Percentiles rank a stretch among this genome's conserved stretches.
Conservation (phyloP, 1,284 basidiomycete genomes). For the Ustilago shanxiensis region DNA sequence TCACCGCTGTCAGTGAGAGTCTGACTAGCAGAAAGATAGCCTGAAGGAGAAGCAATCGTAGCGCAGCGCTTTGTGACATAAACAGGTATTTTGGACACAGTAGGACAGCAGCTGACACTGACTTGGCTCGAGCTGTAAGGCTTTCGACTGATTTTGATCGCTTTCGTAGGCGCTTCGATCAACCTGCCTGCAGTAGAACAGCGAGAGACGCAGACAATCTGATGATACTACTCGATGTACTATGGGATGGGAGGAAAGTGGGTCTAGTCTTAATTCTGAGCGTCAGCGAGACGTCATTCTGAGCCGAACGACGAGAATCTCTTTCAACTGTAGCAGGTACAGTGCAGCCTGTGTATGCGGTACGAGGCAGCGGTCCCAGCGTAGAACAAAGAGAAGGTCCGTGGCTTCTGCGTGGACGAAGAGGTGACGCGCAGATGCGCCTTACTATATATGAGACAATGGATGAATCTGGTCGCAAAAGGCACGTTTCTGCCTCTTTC, state of each 20-base stretch:
- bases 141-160: not conserved
- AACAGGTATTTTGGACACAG: not conserved
- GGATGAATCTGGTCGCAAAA: slow-evolving; percentile 6
- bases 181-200: slow-evolving; percentile 17
- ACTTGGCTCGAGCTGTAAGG: not conserved
- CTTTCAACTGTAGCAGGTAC: slow-evolving; percentile 19
- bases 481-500: not conserved
- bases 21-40: not conserved
- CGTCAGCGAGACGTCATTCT: slow-evolving; percentile 9
- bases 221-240: not conserved
- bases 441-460: slow-evolving; percentile 15
- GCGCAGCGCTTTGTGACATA: not conserved
- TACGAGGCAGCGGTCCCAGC: not conserved
- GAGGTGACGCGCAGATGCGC: not conserved
- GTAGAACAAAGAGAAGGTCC: not conserved
- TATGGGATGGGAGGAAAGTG: not conserved
- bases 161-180: slow-evolving; percentile 13
- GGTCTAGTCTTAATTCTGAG: not conserved
- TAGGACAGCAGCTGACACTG: not conserved
- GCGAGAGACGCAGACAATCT: not conserved
- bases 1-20: not conserved
- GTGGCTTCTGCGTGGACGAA: not conserved
- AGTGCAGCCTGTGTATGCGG: not conserved
- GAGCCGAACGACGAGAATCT: slow-evolving; percentile 9
- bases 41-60: not conserved